Evolutionary conservation across 1,284 basidiomycete genomes (phyloP), one percentile per base, ranked within the genome.

Genomic region (Volvariella surrecta): DNA sequence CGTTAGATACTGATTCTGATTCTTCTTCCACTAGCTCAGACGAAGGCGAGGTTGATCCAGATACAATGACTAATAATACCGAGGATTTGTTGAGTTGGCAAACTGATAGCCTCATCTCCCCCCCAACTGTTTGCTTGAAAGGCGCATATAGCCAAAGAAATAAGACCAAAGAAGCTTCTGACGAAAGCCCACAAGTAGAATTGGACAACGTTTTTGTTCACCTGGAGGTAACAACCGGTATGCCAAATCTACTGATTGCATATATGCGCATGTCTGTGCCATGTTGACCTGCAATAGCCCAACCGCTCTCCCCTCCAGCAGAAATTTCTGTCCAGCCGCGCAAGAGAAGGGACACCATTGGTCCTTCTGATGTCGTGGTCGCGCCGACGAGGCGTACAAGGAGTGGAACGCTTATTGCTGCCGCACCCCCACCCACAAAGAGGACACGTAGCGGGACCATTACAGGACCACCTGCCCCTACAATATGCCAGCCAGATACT

Each of bases 101-200:
- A 37, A 65, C 60, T 18, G 70, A 71, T 48, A 70, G 68, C 42
- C 53, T 71, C 18, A 67, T 71, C 30, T 72, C 68, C 15, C 58
- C 66, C 4, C 68, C 68, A 7, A 60, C 54, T 1, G 43, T 39
- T n/a, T 62, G 58, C 42, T 44, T 10, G 32, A 39, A 45, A 39
- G 43, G 37, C 39, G 37, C 40, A 48, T 38, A 48, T 17, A 11
- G 32, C 13, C 8, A 9, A 18, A 18, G 16, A 19, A 35, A 39
- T 30, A 11, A 30, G 28, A 22, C 31, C n/a, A 39, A 20, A 1
- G 16, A 31, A 35, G 16, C 37, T 2, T 37, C 46, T 15, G 31
- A 24, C 2, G 21, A 45, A 39, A 17, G 39, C 30, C 38, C 43
- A 45, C 43, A 47, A 47, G 43, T n/a, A 37, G 42, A 32, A 3